phyloP scores from a whole-genome alignment of 148 eudicot genomes.

The Camellia sinensis region DNA sequence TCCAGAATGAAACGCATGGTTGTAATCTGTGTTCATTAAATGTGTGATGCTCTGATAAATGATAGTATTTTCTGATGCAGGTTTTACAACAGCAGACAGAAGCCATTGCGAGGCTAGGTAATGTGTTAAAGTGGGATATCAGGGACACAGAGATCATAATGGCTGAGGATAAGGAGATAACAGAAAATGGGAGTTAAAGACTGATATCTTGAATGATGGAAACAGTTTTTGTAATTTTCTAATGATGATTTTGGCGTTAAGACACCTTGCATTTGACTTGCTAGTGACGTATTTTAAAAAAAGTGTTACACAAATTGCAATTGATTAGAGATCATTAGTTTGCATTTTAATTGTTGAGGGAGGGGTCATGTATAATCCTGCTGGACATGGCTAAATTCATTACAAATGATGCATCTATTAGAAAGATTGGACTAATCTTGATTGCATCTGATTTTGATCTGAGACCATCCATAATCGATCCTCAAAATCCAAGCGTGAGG shows the following conservation, averaged over 20 bases:
- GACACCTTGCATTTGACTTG: not conserved
- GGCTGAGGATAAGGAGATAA: conserved; percentile 83
- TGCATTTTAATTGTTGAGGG: no score
- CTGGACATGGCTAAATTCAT: no score
- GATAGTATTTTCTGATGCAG: conserved; percentile 29
- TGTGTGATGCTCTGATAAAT: not conserved
- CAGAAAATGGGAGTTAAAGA: conserved; percentile 32
- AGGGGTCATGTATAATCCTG: no score
- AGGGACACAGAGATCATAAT: conserved; percentile 92
- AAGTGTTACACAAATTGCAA: not conserved
- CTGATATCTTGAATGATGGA: not conserved
- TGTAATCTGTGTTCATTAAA: not conserved
- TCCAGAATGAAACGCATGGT: not conserved
- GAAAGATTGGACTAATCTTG: no score
- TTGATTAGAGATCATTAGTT: not conserved
- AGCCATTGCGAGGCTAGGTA: conserved; percentile 85
- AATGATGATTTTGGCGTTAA: not conserved
- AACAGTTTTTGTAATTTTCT: not conserved
- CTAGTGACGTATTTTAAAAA: not conserved
- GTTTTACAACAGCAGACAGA: conserved; percentile 91
- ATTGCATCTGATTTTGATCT: no score
- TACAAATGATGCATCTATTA: no score
- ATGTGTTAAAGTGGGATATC: conserved; percentile 75
- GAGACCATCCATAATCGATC: no score
- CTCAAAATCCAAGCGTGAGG: no score